Percentiles rank a stretch among this genome's conserved stretches.
Conservation (phyloP, 352 stramenopile genomes). For the Phytophthora meadii region DNA sequence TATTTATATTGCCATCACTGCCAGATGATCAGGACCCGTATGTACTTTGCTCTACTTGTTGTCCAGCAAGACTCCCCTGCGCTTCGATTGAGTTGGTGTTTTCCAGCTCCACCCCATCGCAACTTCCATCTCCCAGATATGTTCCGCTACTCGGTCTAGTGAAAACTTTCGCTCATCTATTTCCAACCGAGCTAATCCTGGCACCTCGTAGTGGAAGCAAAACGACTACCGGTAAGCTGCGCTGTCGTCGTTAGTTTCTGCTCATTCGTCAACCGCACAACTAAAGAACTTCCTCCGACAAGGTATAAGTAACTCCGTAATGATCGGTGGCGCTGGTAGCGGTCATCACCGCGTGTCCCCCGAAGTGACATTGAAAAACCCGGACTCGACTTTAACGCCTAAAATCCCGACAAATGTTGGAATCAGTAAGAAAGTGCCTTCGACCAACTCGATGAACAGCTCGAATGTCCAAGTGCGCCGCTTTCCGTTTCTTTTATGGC, state of each 20-base stretch:
- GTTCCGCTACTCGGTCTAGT: no score
- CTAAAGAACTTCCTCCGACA: neutral
- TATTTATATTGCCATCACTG: no score
- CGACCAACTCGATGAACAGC: slow-evolving; percentile 8
- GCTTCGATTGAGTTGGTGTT: no score
- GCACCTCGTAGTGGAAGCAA: slow-evolving; percentile 10
- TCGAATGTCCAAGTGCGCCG: slow-evolving; percentile 8
- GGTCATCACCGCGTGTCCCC: slow-evolving; percentile 70
- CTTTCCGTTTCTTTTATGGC: slow-evolving; percentile 20
- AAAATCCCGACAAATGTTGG: slow-evolving; percentile 61
- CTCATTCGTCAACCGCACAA: slow-evolving; percentile 17
- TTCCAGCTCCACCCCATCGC: no score
- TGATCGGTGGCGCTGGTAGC: slow-evolving; percentile 33
- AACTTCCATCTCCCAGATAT: no score
- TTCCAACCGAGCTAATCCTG: slow-evolving; percentile 21
- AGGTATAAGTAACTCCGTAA: neutral
- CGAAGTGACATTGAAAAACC: slow-evolving; percentile 73
- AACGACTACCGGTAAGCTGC: slow-evolving; percentile 14
- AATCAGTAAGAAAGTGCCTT: slow-evolving; percentile 36
- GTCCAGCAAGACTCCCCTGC: no score
- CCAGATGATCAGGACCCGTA: neutral
- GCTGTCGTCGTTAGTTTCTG: neutral
- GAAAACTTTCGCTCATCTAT: neutral
- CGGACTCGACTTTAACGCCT: slow-evolving; percentile 61
- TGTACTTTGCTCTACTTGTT: no score